These are phyloP conservation scores for Cladobotryum mycophilum DNA, from an alignment of 2,329 filamentous ascomycete genomes.

Conservation along the genomic window DNA sequence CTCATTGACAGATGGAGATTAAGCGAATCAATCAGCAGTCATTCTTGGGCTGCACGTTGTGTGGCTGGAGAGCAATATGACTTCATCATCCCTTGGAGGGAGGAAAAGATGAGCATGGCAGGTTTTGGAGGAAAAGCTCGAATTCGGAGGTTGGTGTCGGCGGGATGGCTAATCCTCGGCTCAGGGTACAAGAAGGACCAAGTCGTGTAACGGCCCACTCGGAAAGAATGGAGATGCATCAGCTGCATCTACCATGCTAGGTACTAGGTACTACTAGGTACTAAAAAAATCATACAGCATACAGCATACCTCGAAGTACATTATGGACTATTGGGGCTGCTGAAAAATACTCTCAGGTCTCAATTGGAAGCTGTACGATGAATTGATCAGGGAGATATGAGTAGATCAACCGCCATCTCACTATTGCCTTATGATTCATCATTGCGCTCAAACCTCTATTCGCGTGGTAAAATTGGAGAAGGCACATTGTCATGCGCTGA, in stretches of 20 bases:
- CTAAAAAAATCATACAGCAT: too few species aligned
- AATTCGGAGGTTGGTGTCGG: conserved; percentile 2
- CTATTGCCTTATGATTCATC: too few species aligned
- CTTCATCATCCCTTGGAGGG: neutral
- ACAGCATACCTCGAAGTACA: too few species aligned
- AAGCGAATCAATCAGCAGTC: neutral
- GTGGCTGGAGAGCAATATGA: neutral
- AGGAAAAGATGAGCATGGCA: neutral
- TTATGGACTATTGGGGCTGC: too few species aligned
- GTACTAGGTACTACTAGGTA: too few species aligned
- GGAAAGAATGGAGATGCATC: neutral
- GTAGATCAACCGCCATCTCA: too few species aligned
- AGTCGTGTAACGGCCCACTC: neutral
- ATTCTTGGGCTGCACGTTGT: neutral
- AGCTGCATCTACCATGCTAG: too few species aligned
- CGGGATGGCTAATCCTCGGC: conserved; percentile 4
- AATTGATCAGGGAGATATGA: too few species aligned
- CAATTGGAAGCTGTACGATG: too few species aligned
- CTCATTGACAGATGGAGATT: neutral
- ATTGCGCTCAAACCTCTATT: too few species aligned
- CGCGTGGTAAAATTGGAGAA: too few species aligned
- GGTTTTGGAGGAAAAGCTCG: conserved; percentile 5
- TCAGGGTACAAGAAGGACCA: neutral
- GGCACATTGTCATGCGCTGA: conserved; percentile 4
- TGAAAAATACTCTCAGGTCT: too few species aligned